phyloP scores from a whole-genome alignment of 2,329 filamentous ascomycete species.

The Mycosphaerella arachidis region DNA sequence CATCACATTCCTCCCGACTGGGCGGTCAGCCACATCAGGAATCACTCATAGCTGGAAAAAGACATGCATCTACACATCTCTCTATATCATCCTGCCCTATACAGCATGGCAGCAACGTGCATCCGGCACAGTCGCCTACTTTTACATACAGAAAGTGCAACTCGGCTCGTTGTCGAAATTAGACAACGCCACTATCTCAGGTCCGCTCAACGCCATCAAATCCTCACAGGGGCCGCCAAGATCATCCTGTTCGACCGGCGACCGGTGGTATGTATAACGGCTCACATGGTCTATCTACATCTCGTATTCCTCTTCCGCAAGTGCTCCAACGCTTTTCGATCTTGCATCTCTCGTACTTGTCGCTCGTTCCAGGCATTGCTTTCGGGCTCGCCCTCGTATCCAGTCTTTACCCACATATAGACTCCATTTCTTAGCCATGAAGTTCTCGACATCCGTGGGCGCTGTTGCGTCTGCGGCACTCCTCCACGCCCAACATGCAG shows the following conservation, averaged over 20 bases:
- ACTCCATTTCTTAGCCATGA: not conserved
- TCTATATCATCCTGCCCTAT: not conserved
- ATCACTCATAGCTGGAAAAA: not conserved
- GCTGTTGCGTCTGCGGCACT: not conserved
- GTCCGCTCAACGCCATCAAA: constrained; percentile 1
- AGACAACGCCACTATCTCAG: not conserved
- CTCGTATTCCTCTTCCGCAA: not conserved
- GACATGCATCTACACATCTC: not conserved
- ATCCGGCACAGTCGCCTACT: not conserved
- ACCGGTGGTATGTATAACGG: not conserved
- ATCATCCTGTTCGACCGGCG: not conserved
- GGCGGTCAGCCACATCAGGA: not conserved
- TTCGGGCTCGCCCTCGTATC: not conserved
- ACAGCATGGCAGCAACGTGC: not conserved
- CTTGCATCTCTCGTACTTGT: not conserved
- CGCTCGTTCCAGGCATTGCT: not conserved
- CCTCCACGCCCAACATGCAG: not conserved
- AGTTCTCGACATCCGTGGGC: not conserved
- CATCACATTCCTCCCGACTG: not conserved
- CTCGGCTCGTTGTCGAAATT: not conserved
- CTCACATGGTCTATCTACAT: not conserved
- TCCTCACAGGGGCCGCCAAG: not conserved
- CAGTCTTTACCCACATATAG: not conserved
- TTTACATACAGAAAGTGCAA: not conserved
- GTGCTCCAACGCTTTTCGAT: not conserved